Conservation (phyloP, 306 rosid genomes). For the Neltuma alba region DNA sequence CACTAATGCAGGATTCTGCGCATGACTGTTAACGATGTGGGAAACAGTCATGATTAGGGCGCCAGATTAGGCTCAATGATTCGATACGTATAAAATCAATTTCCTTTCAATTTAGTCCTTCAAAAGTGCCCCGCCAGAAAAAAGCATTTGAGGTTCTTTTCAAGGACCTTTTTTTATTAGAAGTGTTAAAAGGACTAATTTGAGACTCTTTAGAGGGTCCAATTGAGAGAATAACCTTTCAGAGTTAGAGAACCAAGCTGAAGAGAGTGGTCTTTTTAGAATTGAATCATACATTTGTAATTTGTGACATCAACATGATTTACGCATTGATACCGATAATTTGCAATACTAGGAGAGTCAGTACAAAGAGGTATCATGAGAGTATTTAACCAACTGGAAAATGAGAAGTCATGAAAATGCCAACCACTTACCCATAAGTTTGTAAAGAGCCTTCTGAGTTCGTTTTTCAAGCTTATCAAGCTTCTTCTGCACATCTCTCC, state of each 20-base stretch:
- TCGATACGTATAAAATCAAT: neutral
- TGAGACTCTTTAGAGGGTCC: neutral
- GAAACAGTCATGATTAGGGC: neutral
- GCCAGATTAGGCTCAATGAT: neutral
- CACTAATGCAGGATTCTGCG: neutral
- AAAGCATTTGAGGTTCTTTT: neutral
- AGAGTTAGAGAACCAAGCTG: neutral
- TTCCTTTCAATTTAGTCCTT: neutral
- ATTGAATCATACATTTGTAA: neutral
- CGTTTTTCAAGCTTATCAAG: slow-evolving; percentile 91
- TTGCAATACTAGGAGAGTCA: neutral
- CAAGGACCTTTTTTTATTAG: neutral
- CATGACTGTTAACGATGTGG: neutral
- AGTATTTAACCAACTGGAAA: slow-evolving; percentile 1
- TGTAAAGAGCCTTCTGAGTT: slow-evolving; percentile 82
- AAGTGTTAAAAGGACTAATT: neutral
- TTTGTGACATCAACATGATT: neutral
- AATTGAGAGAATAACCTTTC: neutral
- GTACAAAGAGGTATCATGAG: neutral
- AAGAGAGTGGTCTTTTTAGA: neutral
- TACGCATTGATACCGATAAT: neutral
- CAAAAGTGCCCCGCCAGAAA: neutral
- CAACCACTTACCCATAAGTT: slow-evolving; percentile 68
- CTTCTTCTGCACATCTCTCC: slow-evolving; percentile 97
- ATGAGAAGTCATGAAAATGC: neutral